Evolutionary conservation across 805 yeast species (phyloP).

Genomic region (Candida arabinofermentans): DNA sequence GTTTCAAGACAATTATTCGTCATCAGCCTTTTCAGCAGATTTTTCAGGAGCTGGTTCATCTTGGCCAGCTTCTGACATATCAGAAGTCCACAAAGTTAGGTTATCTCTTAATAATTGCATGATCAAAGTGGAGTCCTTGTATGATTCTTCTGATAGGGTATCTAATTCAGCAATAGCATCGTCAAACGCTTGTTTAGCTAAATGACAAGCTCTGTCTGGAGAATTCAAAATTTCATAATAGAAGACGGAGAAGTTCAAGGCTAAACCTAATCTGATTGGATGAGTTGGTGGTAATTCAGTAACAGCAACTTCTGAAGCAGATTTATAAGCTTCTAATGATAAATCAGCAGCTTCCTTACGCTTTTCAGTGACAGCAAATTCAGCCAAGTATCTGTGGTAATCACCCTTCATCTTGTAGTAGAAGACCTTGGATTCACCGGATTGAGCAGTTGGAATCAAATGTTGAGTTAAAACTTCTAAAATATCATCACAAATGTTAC

Average conservation of each 20-base stretch:
- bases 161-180: constrained; percentile 99
- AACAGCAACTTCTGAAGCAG: constrained; percentile 96
- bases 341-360: constrained; percentile 90
- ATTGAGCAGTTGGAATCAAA: constrained; percentile 88
- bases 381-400: constrained; percentile 98
- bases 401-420: constrained; percentile 99
- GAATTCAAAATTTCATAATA: constrained; percentile 97
- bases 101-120: constrained; percentile 99
- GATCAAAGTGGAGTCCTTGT: constrained; percentile 96
- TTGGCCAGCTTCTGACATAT: constrained; percentile 79
- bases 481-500: constrained; percentile 92
- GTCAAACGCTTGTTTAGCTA: constrained; percentile 98
- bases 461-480: constrained; percentile 82
- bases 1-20: constrained; percentile 22
- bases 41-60: constrained; percentile 45
- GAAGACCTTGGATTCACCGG: constrained; percentile 97
- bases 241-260: constrained; percentile 95
- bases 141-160: constrained; percentile 94
- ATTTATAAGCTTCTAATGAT: constrained; percentile 89
- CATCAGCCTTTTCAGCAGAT: constrained; percentile 28
- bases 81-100: constrained; percentile 96
- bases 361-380: constrained; percentile 87
- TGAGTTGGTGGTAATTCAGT: constrained; percentile 98
- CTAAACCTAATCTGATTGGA: constrained; percentile 97
- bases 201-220: constrained; percentile 97